A percentile compares a stretch with the other conserved stretches of the same genome.
phyloP scores from a whole-genome alignment of 2,329 filamentous ascomycete species.

The Arthrocladium fulminans region DNA sequence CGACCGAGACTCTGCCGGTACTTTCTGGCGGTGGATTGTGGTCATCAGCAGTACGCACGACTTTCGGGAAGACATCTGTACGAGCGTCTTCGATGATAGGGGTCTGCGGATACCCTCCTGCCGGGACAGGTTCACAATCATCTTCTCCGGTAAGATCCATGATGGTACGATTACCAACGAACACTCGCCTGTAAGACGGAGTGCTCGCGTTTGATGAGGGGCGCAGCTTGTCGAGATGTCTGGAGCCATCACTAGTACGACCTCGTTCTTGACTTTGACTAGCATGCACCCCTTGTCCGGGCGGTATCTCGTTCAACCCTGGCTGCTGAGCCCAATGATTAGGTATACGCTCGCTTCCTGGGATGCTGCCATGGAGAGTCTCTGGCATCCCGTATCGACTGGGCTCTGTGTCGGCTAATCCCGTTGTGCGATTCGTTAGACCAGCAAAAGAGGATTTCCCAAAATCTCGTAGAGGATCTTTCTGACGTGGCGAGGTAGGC shows the following conservation, averaged over 20 bases:
- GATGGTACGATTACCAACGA: conserved; percentile 16
- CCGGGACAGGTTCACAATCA: conserved; percentile 10
- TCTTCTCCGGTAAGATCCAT: conserved; percentile 21
- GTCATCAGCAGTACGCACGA: too few species aligned
- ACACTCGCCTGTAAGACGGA: conserved; percentile 15
- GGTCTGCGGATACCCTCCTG: conserved; percentile 13
- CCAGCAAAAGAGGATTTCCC: not conserved
- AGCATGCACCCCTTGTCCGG: not conserved
- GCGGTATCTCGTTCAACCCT: not conserved
- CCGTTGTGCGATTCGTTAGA: not conserved
- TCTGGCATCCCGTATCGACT: not conserved
- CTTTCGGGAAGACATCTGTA: conserved; percentile 5
- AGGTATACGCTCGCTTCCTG: not conserved
- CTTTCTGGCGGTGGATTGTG: not conserved
- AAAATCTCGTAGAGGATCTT: not conserved
- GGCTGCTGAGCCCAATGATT: not conserved
- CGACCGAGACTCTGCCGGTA: not conserved
- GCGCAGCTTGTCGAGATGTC: conserved; percentile 7
- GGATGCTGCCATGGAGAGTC: not conserved
- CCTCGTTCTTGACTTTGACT: not conserved
- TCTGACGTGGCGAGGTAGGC: conserved; percentile 1
- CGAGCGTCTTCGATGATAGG: conserved; percentile 15
- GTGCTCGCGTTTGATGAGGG: conserved; percentile 15
- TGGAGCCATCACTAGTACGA: not conserved
- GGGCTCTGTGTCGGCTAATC: not conserved